A percentile compares a stretch with the other conserved stretches of the same genome.
These are phyloP conservation scores for Termitomyces sp. DNA, from an alignment of 768 basidiomycete genomes.

Conservation along the genomic window DNA sequence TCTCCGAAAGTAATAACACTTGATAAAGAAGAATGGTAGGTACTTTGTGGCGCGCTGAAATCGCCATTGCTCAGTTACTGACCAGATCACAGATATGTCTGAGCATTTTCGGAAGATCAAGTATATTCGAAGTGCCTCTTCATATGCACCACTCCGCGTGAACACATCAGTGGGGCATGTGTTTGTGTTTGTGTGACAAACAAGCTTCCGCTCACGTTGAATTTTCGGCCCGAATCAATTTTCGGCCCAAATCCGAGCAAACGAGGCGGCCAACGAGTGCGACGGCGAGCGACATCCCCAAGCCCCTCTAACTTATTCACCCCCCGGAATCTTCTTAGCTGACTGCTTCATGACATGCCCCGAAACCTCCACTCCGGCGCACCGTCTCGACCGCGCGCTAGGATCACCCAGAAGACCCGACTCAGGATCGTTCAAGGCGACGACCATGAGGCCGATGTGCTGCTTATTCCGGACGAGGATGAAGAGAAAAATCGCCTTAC, in stretches of 20 bases:
- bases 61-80: not conserved
- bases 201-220: constrained; percentile 34
- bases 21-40: not conserved
- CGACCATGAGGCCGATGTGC: constrained; percentile 73
- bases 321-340: constrained; percentile 25
- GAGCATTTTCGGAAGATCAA: not conserved
- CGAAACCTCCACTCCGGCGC: constrained; percentile 74
- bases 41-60: not conserved
- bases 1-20: not conserved
- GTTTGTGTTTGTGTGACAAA: constrained; percentile 32
- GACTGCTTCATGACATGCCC: constrained; percentile 81
- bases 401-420: constrained; percentile 90
- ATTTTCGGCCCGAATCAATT: constrained; percentile 54
- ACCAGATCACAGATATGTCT: not conserved
- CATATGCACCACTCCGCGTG: not conserved
- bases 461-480: constrained; percentile 83
- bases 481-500: constrained; percentile 78
- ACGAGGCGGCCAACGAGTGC: constrained; percentile 50
- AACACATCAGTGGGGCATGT: constrained; percentile 8
- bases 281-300: constrained; percentile 18
- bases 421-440: constrained; percentile 80
- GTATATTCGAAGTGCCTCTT: not conserved
- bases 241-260: constrained; percentile 63
- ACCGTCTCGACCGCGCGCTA: constrained; percentile 79
- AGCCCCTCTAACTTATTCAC: constrained; percentile 34